phyloP scores from a whole-genome alignment of 2,329 filamentous ascomycete genomes.

The Allantophomopsis lycopodina region DNA sequence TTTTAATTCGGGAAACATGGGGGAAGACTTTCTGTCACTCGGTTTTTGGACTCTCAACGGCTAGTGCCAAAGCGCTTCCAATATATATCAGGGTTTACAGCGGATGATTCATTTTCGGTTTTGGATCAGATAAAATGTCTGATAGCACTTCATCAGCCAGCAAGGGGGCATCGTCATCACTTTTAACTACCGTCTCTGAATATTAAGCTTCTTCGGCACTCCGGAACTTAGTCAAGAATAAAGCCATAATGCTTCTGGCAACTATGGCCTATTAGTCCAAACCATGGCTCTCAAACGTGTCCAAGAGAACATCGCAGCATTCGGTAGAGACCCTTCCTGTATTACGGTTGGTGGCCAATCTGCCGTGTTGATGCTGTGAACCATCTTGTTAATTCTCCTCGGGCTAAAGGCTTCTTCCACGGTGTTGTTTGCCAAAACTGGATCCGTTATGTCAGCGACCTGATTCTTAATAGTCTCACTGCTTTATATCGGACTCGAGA shows the following conservation, averaged over 20 bases:
- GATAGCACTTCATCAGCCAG: background rate
- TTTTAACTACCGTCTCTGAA: constrained; percentile 14
- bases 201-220: constrained; percentile 18
- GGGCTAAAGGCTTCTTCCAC: constrained; percentile 5
- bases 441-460: background rate
- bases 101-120: background rate
- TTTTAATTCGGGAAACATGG: too few species aligned
- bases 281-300: constrained; percentile 20
- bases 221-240: constrained; percentile 1
- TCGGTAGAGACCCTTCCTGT: constrained; percentile 21
- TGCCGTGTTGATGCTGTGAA: constrained; percentile 38
- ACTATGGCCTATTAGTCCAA: constrained; percentile 5
- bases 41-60: too few species aligned
- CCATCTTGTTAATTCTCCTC: constrained; percentile 6
- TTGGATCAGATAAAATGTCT: constrained; percentile 2
- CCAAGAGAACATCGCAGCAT: constrained; percentile 18
- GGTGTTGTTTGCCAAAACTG: constrained; percentile 5
- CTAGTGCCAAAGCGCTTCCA: background rate
- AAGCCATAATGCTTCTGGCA: background rate
- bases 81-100: background rate
- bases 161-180: constrained; percentile 2
- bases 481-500: background rate
- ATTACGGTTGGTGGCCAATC: constrained; percentile 45
- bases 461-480: background rate
- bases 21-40: too few species aligned